Conservation (phyloP, 495 filamentous ascomycete genomes). For the Aspergillus ostianus region DNA sequence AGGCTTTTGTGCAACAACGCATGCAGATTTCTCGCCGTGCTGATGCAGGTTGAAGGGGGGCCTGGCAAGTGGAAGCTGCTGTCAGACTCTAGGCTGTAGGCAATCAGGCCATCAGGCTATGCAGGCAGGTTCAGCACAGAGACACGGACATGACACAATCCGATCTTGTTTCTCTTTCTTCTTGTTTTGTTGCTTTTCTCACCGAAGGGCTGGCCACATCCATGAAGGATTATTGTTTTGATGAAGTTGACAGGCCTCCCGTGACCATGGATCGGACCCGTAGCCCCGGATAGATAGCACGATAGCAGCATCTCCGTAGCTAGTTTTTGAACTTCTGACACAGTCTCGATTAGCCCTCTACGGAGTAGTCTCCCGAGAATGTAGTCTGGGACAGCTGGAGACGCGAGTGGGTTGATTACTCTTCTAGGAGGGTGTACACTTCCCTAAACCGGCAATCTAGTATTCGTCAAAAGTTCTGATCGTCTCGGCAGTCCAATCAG, state of each 20-base stretch:
- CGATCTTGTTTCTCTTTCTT: neutral
- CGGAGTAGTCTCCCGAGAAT: neutral
- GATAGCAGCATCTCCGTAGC: too few relatives aligned
- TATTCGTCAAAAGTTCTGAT: neutral
- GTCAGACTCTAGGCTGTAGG: slow-evolving; percentile 9
- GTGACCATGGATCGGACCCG: slow-evolving; percentile 15
- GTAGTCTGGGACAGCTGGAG: neutral
- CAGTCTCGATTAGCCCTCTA: too few relatives aligned
- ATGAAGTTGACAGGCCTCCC: slow-evolving; percentile 3
- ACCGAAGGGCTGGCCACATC: too few relatives aligned
- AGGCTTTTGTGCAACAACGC: slow-evolving; percentile 15
- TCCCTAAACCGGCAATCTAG: neutral
- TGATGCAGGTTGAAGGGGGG: slow-evolving; percentile 12
- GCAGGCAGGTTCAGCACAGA: neutral
- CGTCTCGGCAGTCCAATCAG: neutral
- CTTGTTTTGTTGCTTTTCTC: neutral
- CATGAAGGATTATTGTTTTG: neutral
- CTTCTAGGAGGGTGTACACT: neutral
- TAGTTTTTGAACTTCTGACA: neutral
- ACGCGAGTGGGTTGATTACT: neutral
- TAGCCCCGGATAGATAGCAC: slow-evolving; percentile 13
- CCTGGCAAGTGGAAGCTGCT: neutral
- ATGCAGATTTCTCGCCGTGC: slow-evolving; percentile 9
- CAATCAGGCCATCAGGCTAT: slow-evolving; percentile 1
- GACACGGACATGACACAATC: neutral